Evolutionary conservation across 331 rosid species (phyloP), one percentile per base, ranked within the genome.

Genomic region (Acacia concinna): DNA sequence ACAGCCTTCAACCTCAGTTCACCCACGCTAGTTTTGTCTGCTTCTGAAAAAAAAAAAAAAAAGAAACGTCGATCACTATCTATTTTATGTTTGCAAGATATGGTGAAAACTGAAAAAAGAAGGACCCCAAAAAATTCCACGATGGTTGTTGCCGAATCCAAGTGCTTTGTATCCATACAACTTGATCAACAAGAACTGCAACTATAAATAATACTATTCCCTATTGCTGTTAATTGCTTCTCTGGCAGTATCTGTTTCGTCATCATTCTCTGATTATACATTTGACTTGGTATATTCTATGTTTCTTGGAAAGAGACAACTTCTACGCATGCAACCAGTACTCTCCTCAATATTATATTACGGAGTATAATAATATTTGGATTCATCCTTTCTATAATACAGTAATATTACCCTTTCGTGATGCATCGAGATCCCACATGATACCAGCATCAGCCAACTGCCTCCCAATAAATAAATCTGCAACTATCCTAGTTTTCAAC

Each of bases 301-400:
- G 78, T 65, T 79, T 79, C 78, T 31, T 10, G 63, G 70, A 82
- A 72, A 37, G 71, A 68, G 38, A 80, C 81, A 77, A 62, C 43
- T 67, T 47, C 31, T 7, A 1, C 31, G 63, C 31, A 21, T 27
- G 51, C 28, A 9, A 40, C 47, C n/a, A n/a, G n/a, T n/a, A 6
- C 68, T 37, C 63, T 44, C 65, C 4, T 23, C 80, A 79, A 60
- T 68, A 77, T 4, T 38, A 15, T 46, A 78, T 74, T 18, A n/a
- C n/a, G n/a, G n/a, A n/a, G n/a, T n/a, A 25, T 46, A 13, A 46
- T 13, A 38, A 9, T 25, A 44, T 46, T 8, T 37, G 4, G 37
- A 41, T 41, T 8, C 37, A 68, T 25, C 74, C 56, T 12, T 59
- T 32, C 46, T 32, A 18, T 35, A 75, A 78, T 62, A 62, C 46